Base-by-base conservation (phyloP, 768 basidiomycete species). In the Cystofilobasidium capitatum region DNA sequence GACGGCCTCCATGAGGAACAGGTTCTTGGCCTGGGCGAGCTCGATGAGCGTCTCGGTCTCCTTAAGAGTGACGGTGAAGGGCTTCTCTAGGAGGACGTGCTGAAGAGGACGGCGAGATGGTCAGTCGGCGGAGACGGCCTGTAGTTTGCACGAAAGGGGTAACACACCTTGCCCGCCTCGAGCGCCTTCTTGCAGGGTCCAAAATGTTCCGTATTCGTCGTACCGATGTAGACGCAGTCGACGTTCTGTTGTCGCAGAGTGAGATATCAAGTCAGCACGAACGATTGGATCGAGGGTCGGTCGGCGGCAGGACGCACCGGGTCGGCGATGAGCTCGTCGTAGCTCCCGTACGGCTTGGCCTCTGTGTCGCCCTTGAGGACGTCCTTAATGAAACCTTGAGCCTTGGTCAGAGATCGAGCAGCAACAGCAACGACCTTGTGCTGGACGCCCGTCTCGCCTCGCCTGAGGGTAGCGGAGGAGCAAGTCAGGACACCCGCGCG, bases 31-130 rank as follows among this genome's bases (percentile, higher is more conserved):
- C 35, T 60, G 24, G 6, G 72, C 71, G 24, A 73, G 37, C 3
- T 16, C 24, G 42, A 71, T 59, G 2, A 73, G 40, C 20, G 68
- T 65, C 22, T 37, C 65, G 5, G 72, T 58, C 40, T 73, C 71
- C 16, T 58, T 44, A 31, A 70, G 67, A 37, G 71, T 73, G 39
- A 72, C 69, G 13, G 72, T 73, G 67, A 73, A 64, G 13, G 63
- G 49, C 63, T 64, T 64, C 51, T 64, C 63, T 13, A 13, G 16
- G 10, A 64, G 36, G 31, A 64, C 63, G 35, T 64, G 31, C 54
- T 62, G 33, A 16, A 9, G 20, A 20, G 22, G 24, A 6, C 40
- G 24, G 29, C 24, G 29, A 61, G 42, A 17, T 5, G 24, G 12
- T 2, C 24, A 20, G 49, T 10, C 12, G 10, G 49, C 24, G 49